Base-by-base conservation (phyloP, 1,139 yeast species). In the Debaryomyces singareniensis region DNA sequence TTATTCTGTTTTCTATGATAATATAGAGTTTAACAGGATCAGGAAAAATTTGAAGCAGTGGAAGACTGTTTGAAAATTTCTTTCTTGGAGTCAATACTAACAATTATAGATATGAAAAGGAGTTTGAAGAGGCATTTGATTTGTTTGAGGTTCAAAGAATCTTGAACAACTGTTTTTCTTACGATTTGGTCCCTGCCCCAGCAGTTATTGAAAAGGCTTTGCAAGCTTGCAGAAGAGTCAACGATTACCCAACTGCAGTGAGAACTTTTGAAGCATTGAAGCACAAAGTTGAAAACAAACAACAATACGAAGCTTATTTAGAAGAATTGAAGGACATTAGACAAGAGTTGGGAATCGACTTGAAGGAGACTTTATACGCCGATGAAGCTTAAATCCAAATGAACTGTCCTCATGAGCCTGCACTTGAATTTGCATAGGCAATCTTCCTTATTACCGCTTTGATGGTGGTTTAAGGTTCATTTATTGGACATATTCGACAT, bases 181-280 rank as follows among this genome's bases (percentile, higher is more conserved):
- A 91, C 71, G 98, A 91, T 68, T 78, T 93, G 63, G 98, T 91
- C 35, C 98, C 98, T 45, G 93, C 98, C 23, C 98, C 98, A 44
- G 78, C 83, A 38, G 97, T 91, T 41, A 75, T 91, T 55, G 96
- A 86, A 67, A 84, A 84, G 69, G 98, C 98, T 31, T 76, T 91
- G 58, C 81, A 84, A 68, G 98, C 98, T 32, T 91, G 97, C 53
- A 87, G 98, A 78, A 85, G 98, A 69, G 97, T 91, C 45, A 87
- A 93, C 64, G 98, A 91, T 69, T 85, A 85, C 69, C 96, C 98
- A 40, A 89, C 97, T 40, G 98, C 98, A 36, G 93, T 89, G 48
- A 84, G 98, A 69, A 95, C 95, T 39, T 91, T 91, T 51, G 98
- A 91, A 70, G 83, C 86, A 44, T 77, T 91, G 61, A 85, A 83